Evolutionary conservation across 73 alveolate genomes (phyloP).

Genomic region (Tetrahymena elliotti): DNA sequence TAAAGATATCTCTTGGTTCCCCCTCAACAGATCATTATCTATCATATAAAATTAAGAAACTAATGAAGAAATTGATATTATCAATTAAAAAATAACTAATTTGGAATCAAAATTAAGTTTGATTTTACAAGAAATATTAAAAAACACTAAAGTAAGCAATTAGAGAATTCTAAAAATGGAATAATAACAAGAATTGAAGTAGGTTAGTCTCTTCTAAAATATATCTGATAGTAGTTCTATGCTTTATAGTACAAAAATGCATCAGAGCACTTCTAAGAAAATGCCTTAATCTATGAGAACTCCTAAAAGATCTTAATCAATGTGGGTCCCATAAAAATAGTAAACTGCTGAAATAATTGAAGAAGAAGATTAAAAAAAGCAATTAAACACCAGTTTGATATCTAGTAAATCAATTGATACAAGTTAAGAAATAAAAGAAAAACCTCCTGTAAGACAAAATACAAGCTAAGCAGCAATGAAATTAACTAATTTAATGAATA

Average conservation of each 20-base stretch:
- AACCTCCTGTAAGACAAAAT: neutral
- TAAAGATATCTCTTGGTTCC: slow-evolving; percentile 86
- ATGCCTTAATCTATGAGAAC: neutral
- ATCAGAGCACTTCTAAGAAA: neutral
- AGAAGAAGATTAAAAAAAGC: neutral
- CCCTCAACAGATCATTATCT: slow-evolving; percentile 5
- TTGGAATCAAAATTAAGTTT: neutral
- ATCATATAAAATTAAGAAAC: neutral
- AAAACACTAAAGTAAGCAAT: neutral
- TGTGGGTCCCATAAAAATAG: neutral
- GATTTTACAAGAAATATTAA: neutral
- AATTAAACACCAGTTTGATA: neutral
- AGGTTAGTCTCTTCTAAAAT: neutral
- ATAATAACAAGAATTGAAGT: neutral
- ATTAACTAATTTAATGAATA: neutral
- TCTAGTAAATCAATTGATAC: neutral
- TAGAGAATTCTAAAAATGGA: neutral
- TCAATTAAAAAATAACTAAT: neutral
- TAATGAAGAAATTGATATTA: neutral
- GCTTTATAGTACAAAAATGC: neutral
- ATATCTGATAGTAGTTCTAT: neutral
- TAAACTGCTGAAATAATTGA: neutral
- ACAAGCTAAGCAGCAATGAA: neutral
- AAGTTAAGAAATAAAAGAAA: neutral
- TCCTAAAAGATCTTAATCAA: neutral